Base-by-base conservation (phyloP, 768 basidiomycete species). In the Aureoboletus auriporus region DNA sequence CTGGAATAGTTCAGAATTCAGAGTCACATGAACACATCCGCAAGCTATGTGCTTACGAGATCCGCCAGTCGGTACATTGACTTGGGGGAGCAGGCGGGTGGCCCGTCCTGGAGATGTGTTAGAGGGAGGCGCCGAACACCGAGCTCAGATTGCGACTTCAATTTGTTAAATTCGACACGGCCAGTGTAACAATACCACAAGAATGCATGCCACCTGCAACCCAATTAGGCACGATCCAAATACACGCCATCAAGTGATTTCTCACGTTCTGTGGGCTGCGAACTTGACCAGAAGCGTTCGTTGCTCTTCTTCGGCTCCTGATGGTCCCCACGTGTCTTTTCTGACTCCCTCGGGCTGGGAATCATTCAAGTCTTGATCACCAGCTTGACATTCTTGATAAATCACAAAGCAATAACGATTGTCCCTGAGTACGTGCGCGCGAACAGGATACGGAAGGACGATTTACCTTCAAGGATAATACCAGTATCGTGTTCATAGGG, bases 61-160 rank as follows among this genome's bases (percentile, higher is more conserved):
- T 54, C 40, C 6, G 69, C 68, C 0, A 69, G 48, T 42, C 64
- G 64, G 29, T 69, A 70, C 66, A 70, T 69, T 0, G 69, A 70
- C 54, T 69, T 69, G 8, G 69, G 68, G n/a, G 68, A 69, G 44
- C 68, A 69, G 6, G 45, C 20, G 5, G 55, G 56, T 33, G 47
- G 47, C 3, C 34, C 39, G 10, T 46, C 49, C 39, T 43, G 27
- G 33, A 38, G 1, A 12, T 37, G 17, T n/a, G 33, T 23, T 29
- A 17, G 17, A 4, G 36, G 44, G 12, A 34, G 28, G 29, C 17
- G 44, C 29, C 28, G 44, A 46, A 27, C 31, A 11, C 31, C 31
- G 6, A 38, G 20, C 20, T n/a, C 16, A 9, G 17, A 20, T 33
- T 57, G 49, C 20, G 50, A 56, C 38, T 45, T 57, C 20, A 57